phyloP scores from a whole-genome alignment of 1,284 basidiomycete species.

The Golubevia pallescens region DNA sequence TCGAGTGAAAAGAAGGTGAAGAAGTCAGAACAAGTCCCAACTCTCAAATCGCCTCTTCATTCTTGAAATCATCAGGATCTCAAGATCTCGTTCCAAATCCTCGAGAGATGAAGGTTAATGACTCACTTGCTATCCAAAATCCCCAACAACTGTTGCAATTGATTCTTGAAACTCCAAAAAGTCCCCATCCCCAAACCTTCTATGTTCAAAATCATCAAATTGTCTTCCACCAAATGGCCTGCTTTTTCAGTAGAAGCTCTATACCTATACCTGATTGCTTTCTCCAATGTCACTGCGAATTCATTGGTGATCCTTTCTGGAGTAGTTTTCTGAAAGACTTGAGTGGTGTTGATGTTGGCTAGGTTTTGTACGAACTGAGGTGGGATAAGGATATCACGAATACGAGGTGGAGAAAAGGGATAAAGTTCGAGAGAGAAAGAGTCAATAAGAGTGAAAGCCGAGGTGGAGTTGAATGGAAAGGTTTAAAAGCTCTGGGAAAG shows the following conservation, averaged over 20 bases:
- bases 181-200: slow-evolving; percentile 46
- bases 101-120: too few relatives aligned
- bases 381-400: too few relatives aligned
- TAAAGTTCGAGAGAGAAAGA: too few relatives aligned
- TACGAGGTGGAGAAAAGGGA: too few relatives aligned
- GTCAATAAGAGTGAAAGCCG: too few relatives aligned
- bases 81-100: too few relatives aligned
- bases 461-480: too few relatives aligned
- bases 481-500: too few relatives aligned
- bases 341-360: slow-evolving; percentile 35
- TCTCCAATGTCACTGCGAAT: slow-evolving; percentile 56
- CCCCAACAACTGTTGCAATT: slow-evolving; percentile 46
- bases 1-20: too few relatives aligned
- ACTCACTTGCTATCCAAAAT: slow-evolving; percentile 45
- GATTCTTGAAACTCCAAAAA: slow-evolving; percentile 43
- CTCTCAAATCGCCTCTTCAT: too few relatives aligned
- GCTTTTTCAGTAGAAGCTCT: slow-evolving; percentile 27
- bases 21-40: too few relatives aligned
- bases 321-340: slow-evolving; percentile 39
- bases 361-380: slow-evolving; percentile 56
- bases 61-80: too few relatives aligned
- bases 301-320: slow-evolving; percentile 50
- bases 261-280: slow-evolving; percentile 48
- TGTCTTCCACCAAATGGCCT: slow-evolving; percentile 50
- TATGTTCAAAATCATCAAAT: slow-evolving; percentile 57